Conservation (phyloP, 164 flowering plant genomes). For the Tinospora cordifolia region DNA sequence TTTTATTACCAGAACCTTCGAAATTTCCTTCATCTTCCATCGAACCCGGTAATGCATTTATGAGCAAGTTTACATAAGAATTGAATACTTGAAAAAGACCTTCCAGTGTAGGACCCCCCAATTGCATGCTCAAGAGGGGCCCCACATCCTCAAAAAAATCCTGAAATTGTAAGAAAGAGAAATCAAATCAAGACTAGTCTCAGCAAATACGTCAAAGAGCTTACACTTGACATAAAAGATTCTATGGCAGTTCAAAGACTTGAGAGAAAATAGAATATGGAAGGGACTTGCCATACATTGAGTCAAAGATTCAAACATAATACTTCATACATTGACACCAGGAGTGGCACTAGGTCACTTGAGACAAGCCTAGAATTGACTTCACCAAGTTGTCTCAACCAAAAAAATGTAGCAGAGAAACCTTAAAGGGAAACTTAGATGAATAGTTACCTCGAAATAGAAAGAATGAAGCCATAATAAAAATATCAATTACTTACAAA, state of each 20-base stretch:
- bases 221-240: background rate
- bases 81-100: conserved; percentile 74
- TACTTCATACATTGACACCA: background rate
- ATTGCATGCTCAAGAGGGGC: conserved; percentile 82
- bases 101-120: conserved; percentile 76
- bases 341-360: background rate
- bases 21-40: conserved; percentile 74
- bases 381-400: background rate
- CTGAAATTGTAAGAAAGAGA: conserved; percentile 28
- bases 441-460: background rate
- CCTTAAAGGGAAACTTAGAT: no score
- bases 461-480: background rate
- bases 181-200: background rate
- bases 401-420: background rate
- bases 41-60: conserved; percentile 86
- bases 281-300: background rate
- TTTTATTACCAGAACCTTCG: conserved; percentile 65
- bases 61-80: conserved; percentile 67
- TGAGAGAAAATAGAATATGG: background rate
- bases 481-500: background rate
- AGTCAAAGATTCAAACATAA: background rate
- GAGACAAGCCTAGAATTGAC: background rate
- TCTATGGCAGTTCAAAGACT: background rate
- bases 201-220: conserved; percentile 1
- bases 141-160: conserved; percentile 97